phyloP scores from a whole-genome alignment of 768 basidiomycete genomes.

The Suillus occidentalis region DNA sequence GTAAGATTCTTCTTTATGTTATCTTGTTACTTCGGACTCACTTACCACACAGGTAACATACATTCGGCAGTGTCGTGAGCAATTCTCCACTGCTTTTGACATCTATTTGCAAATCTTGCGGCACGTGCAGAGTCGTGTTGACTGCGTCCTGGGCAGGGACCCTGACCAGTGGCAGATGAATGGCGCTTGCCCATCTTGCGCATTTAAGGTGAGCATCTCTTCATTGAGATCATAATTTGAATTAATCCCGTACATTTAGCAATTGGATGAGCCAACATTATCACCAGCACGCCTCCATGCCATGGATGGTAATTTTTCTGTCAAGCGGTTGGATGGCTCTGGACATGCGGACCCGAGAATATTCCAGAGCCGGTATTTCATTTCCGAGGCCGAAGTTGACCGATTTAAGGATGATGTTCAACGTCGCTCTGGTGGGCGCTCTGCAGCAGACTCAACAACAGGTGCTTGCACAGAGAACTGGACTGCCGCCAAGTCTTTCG shows the following conservation, averaged over 20 bases:
- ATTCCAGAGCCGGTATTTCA: conserved; percentile 22
- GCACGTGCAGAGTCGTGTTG: background rate
- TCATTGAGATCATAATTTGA: too few relatives aligned
- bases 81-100: background rate
- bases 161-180: background rate
- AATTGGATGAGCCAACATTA: conserved; percentile 25
- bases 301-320: conserved; percentile 14
- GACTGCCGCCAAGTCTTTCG: too few relatives aligned
- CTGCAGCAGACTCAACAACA: background rate
- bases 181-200: background rate
- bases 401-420: conserved; percentile 18
- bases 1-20: too few relatives aligned
- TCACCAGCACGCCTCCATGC: conserved; percentile 22
- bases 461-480: background rate
- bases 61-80: background rate
- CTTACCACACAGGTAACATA: conserved; percentile 1
- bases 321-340: too few relatives aligned
- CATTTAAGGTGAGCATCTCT: background rate
- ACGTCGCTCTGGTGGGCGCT: background rate
- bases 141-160: background rate
- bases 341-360: too few relatives aligned
- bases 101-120: background rate
- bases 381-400: conserved; percentile 28
- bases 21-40: background rate
- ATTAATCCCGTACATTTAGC: too few relatives aligned